phyloP scores from a whole-genome alignment of 345 rosid genomes.

The Populus euphratica region DNA sequence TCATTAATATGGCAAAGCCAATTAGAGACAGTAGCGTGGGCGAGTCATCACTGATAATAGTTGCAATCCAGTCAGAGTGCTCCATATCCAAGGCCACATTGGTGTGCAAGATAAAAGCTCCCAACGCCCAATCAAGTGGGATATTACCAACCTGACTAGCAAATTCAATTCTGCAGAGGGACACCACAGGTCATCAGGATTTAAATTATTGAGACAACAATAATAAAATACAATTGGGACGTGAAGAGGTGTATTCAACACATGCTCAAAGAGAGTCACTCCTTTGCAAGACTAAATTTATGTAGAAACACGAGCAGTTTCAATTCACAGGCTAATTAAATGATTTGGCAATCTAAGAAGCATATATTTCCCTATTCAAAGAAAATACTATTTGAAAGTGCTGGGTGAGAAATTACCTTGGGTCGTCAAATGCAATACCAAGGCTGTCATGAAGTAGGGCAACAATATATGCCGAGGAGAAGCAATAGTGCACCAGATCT shows the following conservation, averaged over 20 bases:
- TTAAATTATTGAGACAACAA: not conserved
- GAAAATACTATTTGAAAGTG: not conserved
- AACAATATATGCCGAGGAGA: slow-evolving; percentile 85
- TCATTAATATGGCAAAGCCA: slow-evolving; percentile 41
- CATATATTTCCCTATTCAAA: not conserved
- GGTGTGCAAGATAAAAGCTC: slow-evolving; percentile 80
- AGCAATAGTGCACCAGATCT: slow-evolving; percentile 66
- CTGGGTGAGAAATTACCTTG: slow-evolving; percentile 36
- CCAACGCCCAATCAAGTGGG: slow-evolving; percentile 92
- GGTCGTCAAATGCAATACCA: slow-evolving; percentile 59
- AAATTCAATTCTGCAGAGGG: slow-evolving; percentile 47
- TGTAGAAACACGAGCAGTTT: not conserved
- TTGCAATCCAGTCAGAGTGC: slow-evolving; percentile 42
- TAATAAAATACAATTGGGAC: not conserved
- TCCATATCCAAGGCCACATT: slow-evolving; percentile 25
- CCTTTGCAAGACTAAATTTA: not conserved
- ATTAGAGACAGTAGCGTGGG: slow-evolving; percentile 40
- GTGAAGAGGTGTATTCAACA: not conserved
- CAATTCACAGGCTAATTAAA: not conserved
- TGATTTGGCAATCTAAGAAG: not conserved
- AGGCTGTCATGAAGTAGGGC: slow-evolving; percentile 89
- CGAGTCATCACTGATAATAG: slow-evolving; percentile 44
- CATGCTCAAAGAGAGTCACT: not conserved
- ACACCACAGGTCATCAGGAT: slow-evolving; percentile 1
- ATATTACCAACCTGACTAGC: slow-evolving; percentile 65